Conservation (phyloP, 148 eudicot species). For the Fagopyrum esculentum region DNA sequence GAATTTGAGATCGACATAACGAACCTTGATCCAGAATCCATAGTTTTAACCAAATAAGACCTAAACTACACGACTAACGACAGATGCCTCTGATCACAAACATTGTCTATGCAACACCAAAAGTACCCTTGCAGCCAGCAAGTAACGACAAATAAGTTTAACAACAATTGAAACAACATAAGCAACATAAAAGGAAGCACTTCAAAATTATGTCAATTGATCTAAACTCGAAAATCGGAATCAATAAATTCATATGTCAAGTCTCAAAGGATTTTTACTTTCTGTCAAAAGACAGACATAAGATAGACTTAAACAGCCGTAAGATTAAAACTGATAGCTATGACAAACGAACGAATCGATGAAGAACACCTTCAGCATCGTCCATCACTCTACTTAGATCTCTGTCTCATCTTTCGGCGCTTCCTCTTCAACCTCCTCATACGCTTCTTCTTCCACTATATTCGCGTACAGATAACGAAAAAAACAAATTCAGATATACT, state of each 20-base stretch:
- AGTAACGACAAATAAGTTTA: too few relatives aligned
- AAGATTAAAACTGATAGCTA: background rate
- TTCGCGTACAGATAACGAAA: background rate
- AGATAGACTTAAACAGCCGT: background rate
- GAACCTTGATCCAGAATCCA: too few relatives aligned
- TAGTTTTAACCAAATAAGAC: too few relatives aligned
- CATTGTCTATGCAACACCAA: too few relatives aligned
- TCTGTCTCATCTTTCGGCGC: slow-evolving; percentile 66
- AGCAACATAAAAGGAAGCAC: background rate
- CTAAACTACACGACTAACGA: too few relatives aligned
- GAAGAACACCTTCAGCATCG: background rate
- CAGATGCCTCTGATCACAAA: too few relatives aligned
- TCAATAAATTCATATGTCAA: background rate
- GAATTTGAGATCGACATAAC: too few relatives aligned
- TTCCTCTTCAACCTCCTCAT: slow-evolving; percentile 64
- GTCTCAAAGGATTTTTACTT: background rate
- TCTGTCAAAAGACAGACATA: slow-evolving; percentile 1
- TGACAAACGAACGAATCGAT: background rate
- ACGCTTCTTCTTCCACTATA: slow-evolving; percentile 69
- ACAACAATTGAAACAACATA: too few relatives aligned
- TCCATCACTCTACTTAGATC: slow-evolving; percentile 38
- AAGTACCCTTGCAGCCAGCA: too few relatives aligned
- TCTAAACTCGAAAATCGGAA: background rate
- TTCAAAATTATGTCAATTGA: background rate
- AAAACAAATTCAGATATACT: background rate